phyloP scores from a whole-genome alignment of 768 basidiomycete genomes.

The Serpula lacrymans region DNA sequence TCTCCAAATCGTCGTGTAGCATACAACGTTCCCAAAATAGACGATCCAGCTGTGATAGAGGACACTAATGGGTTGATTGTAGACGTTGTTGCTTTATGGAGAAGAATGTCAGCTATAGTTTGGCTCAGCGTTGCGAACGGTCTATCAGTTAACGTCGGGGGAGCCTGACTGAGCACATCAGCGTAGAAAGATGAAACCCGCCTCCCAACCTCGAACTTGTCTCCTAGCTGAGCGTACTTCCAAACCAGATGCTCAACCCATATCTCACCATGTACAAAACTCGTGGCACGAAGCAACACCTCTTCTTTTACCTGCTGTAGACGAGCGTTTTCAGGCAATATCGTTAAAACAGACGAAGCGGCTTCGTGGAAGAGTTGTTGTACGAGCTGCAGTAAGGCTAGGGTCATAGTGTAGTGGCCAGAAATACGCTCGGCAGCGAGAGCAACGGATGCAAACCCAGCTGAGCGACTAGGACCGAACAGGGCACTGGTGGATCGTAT shows the following conservation, averaged over 20 bases:
- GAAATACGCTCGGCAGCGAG: constrained; percentile 67
- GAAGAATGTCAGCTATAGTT: constrained; percentile 63
- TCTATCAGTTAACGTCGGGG: constrained; percentile 48
- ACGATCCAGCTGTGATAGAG: constrained; percentile 58
- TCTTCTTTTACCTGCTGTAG: constrained; percentile 78
- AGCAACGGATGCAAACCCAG: constrained; percentile 60
- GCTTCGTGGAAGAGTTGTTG: constrained; percentile 75
- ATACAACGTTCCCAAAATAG: constrained; percentile 58
- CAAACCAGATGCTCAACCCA: constrained; percentile 86
- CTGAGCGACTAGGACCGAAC: constrained; percentile 56
- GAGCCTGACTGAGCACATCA: constrained; percentile 60
- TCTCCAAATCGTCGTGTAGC: constrained; percentile 66
- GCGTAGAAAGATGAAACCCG: constrained; percentile 65
- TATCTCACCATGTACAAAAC: constrained; percentile 80
- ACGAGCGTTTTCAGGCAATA: constrained; percentile 54
- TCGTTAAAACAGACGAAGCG: constrained; percentile 44
- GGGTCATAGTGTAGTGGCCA: constrained; percentile 79
- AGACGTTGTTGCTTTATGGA: constrained; percentile 73
- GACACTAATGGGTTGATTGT: constrained; percentile 80
- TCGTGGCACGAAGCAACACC: constrained; percentile 72
- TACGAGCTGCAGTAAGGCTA: constrained; percentile 73
- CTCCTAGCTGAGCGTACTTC: constrained; percentile 80
- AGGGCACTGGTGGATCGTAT: constrained; percentile 75
- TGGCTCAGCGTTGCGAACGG: constrained; percentile 62
- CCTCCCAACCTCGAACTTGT: constrained; percentile 79